These are phyloP conservation scores for Penicillium cataractarum DNA, from an alignment of 495 filamentous ascomycete species.

Conservation along the genomic window DNA sequence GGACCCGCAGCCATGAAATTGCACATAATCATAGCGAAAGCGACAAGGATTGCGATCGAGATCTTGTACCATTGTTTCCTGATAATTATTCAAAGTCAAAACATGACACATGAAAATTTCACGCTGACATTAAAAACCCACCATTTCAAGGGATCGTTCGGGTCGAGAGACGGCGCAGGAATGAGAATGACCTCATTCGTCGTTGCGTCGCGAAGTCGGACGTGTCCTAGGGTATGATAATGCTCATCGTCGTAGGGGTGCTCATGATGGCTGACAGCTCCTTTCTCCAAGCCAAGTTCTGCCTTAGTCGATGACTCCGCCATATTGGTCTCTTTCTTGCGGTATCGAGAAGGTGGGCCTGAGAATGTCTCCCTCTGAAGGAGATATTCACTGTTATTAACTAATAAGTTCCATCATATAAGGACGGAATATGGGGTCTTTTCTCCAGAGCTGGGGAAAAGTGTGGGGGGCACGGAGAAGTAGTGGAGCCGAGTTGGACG, in stretches of 20 bases:
- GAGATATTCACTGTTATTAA: neutral
- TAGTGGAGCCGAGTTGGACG: neutral
- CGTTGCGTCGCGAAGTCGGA: slow-evolving; percentile 2
- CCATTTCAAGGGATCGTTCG: slow-evolving; percentile 16
- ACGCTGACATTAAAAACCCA: neutral
- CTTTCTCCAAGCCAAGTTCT: neutral
- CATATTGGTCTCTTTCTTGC: neutral
- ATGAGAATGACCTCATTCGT: slow-evolving; percentile 10
- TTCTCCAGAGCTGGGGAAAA: neutral
- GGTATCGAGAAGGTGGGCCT: too few relatives aligned
- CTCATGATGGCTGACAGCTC: neutral
- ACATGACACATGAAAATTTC: neutral
- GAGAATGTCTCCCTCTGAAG: neutral
- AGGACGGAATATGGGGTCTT: neutral
- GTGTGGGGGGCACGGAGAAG: neutral
- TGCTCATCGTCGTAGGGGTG: neutral
- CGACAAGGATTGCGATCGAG: slow-evolving; percentile 52
- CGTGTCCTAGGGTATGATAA: slow-evolving; percentile 8
- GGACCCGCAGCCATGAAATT: slow-evolving; percentile 58
- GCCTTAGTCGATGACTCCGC: neutral
- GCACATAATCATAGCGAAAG: slow-evolving; percentile 55
- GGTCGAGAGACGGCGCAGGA: slow-evolving; percentile 1
- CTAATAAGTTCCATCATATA: neutral
- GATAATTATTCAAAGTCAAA: neutral
- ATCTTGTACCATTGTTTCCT: slow-evolving; percentile 40